Conservation (phyloP, 345 rosid genomes). For the Gossypium bickii region DNA sequence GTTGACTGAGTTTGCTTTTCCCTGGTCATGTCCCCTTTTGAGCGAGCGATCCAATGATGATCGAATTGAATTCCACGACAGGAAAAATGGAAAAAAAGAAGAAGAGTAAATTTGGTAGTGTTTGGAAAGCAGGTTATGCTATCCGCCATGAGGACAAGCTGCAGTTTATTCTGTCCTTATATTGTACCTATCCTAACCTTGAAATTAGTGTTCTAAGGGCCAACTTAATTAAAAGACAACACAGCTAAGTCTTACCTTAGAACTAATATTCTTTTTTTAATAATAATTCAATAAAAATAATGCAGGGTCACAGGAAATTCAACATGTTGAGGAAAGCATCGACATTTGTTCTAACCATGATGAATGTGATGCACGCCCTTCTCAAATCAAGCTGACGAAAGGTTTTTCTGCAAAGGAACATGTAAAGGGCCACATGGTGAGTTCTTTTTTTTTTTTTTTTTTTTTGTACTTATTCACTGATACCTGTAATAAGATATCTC, state of each 20-base stretch:
- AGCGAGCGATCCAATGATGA: slow-evolving; percentile 16
- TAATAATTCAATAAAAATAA: neutral
- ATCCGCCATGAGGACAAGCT: neutral
- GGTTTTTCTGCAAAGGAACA: slow-evolving; percentile 88
- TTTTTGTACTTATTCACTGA: slow-evolving; percentile 27
- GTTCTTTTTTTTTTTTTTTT: slow-evolving; percentile 29
- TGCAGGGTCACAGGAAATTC: slow-evolving; percentile 75
- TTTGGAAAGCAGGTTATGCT: slow-evolving; percentile 17
- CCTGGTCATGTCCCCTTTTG: slow-evolving; percentile 16
- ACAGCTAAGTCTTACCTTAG: neutral
- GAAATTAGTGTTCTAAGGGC: neutral
- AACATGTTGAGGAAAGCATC: slow-evolving; percentile 29
- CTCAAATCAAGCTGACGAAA: slow-evolving; percentile 62
- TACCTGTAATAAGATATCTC: neutral
- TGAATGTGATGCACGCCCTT: slow-evolving; percentile 50
- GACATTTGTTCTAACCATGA: slow-evolving; percentile 65
- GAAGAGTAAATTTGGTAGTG: neutral
- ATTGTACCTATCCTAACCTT: neutral
- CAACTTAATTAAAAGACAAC: neutral
- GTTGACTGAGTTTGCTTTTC: slow-evolving; percentile 8
- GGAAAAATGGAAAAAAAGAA: neutral
- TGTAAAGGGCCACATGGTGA: slow-evolving; percentile 84
- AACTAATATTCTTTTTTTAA: neutral
- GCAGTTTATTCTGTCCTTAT: slow-evolving; percentile 5
- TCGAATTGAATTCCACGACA: neutral